Evolutionary conservation across 768 basidiomycete species (phyloP).

Genomic region (Tricholoma bakamatsutake): DNA sequence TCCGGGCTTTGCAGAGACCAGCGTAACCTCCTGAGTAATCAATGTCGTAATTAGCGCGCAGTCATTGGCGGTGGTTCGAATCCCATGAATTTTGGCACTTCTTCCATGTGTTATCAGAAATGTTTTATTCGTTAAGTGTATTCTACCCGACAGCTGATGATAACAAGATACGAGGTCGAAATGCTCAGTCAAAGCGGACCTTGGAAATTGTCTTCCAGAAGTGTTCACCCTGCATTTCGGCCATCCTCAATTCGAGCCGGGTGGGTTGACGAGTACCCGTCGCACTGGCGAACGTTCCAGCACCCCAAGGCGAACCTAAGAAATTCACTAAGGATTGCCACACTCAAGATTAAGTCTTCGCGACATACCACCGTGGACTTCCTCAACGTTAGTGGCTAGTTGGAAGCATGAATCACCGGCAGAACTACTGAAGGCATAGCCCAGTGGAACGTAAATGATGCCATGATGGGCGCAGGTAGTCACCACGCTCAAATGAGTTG

Average conservation of each 20-base stretch:
- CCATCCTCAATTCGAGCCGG: constrained; percentile 51
- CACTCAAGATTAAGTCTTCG: not conserved
- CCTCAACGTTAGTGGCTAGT: constrained; percentile 34
- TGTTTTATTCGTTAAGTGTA: not conserved
- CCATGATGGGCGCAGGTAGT: constrained; percentile 69
- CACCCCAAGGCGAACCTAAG: constrained; percentile 74
- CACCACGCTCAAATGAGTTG: constrained; percentile 45
- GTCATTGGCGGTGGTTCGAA: too few relatives aligned
- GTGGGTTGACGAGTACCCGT: constrained; percentile 58
- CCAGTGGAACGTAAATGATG: constrained; percentile 66
- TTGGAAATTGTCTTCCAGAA: constrained; percentile 48
- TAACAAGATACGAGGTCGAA: not conserved
- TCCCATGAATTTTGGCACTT: not conserved
- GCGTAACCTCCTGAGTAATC: too few relatives aligned
- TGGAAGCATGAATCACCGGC: constrained; percentile 18
- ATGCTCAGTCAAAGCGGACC: constrained; percentile 24
- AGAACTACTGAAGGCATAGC: constrained; percentile 41
- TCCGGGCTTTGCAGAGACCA: too few relatives aligned
- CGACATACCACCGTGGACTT: constrained; percentile 56
- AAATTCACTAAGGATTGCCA: not conserved
- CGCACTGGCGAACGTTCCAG: constrained; percentile 57
- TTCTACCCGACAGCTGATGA: not conserved
- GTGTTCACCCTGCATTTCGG: constrained; percentile 47
- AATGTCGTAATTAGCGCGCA: too few relatives aligned
- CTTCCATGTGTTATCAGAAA: not conserved